Conservation (phyloP, 192 early-diverging fungal genomes). For the Funneliformis mosseae region DNA sequence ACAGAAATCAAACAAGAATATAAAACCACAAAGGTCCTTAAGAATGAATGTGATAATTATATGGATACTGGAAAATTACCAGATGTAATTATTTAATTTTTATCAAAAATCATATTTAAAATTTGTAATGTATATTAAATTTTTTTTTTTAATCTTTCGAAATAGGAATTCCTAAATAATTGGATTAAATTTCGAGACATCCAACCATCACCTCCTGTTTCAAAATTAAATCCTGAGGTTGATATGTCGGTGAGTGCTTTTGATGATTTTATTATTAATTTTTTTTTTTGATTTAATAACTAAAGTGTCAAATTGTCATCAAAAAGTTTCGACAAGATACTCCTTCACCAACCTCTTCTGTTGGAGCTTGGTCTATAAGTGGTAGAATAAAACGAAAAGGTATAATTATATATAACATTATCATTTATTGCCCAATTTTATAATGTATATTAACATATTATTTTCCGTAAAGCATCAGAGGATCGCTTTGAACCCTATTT, state of each 20-base stretch:
- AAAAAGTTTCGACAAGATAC: slow-evolving; percentile 33
- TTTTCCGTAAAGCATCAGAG: slow-evolving; percentile 22
- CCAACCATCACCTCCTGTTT: slow-evolving; percentile 28
- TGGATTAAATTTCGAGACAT: slow-evolving; percentile 31
- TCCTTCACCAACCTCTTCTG: slow-evolving; percentile 26
- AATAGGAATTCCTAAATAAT: slow-evolving; percentile 23
- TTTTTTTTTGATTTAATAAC: neutral
- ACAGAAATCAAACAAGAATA: slow-evolving; percentile 32
- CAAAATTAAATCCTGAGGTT: slow-evolving; percentile 33
- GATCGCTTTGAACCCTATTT: slow-evolving; percentile 36
- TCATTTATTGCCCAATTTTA: neutral
- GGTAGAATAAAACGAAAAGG: slow-evolving; percentile 36
- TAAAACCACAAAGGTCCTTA: slow-evolving; percentile 32
- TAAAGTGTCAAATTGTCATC: neutral
- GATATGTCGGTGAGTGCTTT: slow-evolving; percentile 15
- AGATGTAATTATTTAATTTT: slow-evolving; percentile 14
- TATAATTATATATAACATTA: neutral
- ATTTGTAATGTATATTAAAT: neutral
- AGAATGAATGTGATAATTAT: slow-evolving; percentile 24
- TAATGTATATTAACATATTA: neutral
- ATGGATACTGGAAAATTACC: slow-evolving; percentile 12
- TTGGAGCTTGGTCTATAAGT: slow-evolving; percentile 24
- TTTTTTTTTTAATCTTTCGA: neutral
- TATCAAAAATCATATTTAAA: neutral
- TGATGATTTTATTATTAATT: neutral